phyloP scores from a whole-genome alignment of 1,284 basidiomycete species.

The Tilletia walkeri region DNA sequence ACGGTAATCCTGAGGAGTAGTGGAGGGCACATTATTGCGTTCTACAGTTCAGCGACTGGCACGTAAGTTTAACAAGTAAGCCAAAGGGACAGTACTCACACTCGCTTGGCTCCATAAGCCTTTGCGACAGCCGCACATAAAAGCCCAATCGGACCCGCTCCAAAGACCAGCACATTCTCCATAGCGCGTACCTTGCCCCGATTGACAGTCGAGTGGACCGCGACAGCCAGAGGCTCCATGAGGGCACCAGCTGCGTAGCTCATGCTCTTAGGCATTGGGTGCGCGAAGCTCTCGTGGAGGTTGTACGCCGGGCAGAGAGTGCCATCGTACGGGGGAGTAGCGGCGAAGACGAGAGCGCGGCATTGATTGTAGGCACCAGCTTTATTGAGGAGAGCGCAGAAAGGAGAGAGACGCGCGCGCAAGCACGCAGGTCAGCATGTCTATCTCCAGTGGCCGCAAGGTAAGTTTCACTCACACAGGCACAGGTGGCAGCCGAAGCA shows the following conservation, averaged over 20 bases:
- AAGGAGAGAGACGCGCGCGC: not conserved
- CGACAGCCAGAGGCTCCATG: constrained; percentile 94
- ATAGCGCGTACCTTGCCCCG: constrained; percentile 67
- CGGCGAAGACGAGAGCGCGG: constrained; percentile 75
- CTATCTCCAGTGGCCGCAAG: no score
- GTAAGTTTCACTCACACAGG: constrained; percentile 17
- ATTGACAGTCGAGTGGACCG: constrained; percentile 78
- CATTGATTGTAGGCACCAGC: constrained; percentile 62
- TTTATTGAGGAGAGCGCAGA: not conserved
- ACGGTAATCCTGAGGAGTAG: constrained; percentile 62
- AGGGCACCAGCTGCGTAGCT: constrained; percentile 59
- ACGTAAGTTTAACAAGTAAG: no score
- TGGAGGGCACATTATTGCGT: constrained; percentile 56
- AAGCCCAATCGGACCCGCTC: constrained; percentile 84
- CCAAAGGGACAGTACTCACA: constrained; percentile 24
- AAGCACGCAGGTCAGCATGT: not conserved
- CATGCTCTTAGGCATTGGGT: constrained; percentile 57
- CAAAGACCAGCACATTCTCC: constrained; percentile 66
- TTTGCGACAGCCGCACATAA: constrained; percentile 89
- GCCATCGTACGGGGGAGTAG: constrained; percentile 85
- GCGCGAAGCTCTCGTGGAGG: constrained; percentile 51
- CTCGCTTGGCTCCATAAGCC: constrained; percentile 60
- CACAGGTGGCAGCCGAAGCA: constrained; percentile 65
- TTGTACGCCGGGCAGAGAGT: constrained; percentile 70
- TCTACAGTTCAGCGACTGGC: no score